Base-by-base conservation (phyloP, 2,329 filamentous ascomycete genomes). In the Didymosphaeria variabile region DNA sequence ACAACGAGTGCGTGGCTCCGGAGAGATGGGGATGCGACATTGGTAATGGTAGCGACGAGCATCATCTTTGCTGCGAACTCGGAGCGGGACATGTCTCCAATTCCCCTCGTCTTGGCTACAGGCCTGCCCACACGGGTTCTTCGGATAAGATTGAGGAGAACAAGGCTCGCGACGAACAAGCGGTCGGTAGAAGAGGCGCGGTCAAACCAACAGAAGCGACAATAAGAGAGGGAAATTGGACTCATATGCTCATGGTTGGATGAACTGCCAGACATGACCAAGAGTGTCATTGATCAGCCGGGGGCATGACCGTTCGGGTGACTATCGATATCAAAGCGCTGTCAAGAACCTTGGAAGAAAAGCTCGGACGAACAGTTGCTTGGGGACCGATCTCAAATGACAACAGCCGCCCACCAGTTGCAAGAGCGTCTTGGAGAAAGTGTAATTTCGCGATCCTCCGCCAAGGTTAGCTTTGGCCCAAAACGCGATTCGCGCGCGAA, bases 21-120 rank as follows among this genome's bases (percentile, higher is more conserved):
- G 63, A 64, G 46, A 58, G 36, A 15, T 64, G 61, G 62, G 59
- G 58, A 21, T 64, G 61, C 31, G 26, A 47, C 23, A 29, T 50
- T 3, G 44, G 38, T 26, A 26, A n/a, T 12, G 17, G 44, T 15
- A n/a, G 23, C 17, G 17, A 21, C 13, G 44, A 59, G 31, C 34
- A 55, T 8, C 32, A 29, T 21, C 49, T 67, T 5, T 65, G 61
- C 42, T 57, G 12, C 15, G 57, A 64, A 23, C 38, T 68, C 9
- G 44, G 47, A 23, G 31, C 55, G 5, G 57, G n/a, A n/a, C n/a
- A n/a, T n/a, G n/a, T n/a, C 59, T 40, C 47, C 57, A 13, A 58
- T 57, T 45, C 32, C 64, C 23, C 45, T 67, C n/a, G 53, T 58
- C 31, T n/a, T 47, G 29, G 42, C 53, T 9, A 29, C 29, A 9